Evolutionary conservation across 208 protist genomes (phyloP), one percentile per base, ranked within the genome.

Genomic region (Wallacemonas sp.): DNA sequence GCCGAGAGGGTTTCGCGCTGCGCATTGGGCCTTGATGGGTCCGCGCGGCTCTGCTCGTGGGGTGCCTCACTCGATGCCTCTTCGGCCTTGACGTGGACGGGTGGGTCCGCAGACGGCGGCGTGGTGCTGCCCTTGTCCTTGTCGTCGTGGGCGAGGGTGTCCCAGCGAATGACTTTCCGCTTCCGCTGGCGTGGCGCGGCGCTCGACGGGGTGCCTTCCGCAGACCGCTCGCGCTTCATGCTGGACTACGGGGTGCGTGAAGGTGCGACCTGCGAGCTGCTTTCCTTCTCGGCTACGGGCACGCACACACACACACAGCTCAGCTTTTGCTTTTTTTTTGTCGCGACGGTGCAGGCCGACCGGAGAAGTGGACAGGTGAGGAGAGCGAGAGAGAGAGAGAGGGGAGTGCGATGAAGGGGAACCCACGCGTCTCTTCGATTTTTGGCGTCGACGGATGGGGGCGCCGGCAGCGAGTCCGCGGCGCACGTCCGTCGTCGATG

Each of bases 1-100:
- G 73, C 73, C 12, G 73, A 68, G 1, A 78, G 22, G n/a, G 73
- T 78, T 27, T 71, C 62, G 13, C 73, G 73, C 48, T 78, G 72
- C n/a, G 72, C 72, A 45, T 78, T 60, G 1, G 58, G 38, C 15
- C 50, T 37, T 6, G 10, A n/a, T n/a, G n/a, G n/a, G n/a, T n/a
- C n/a, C n/a, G n/a, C n/a, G n/a, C n/a, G n/a, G n/a, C n/a, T n/a
- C n/a, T n/a, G n/a, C n/a, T n/a, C n/a, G n/a, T n/a, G n/a, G n/a
- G n/a, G n/a, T n/a, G n/a, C n/a, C n/a, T n/a, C n/a, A n/a, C n/a
- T n/a, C n/a, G n/a, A n/a, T n/a, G n/a, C n/a, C n/a, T n/a, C n/a
- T n/a, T n/a, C n/a, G n/a, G n/a, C n/a, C n/a, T n/a, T n/a, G n/a
- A n/a, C n/a, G n/a, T n/a, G n/a, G n/a, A n/a, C n/a, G n/a, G n/a